phyloP scores from a whole-genome alignment of 306 rosid species.

The Vigna hirtella region DNA sequence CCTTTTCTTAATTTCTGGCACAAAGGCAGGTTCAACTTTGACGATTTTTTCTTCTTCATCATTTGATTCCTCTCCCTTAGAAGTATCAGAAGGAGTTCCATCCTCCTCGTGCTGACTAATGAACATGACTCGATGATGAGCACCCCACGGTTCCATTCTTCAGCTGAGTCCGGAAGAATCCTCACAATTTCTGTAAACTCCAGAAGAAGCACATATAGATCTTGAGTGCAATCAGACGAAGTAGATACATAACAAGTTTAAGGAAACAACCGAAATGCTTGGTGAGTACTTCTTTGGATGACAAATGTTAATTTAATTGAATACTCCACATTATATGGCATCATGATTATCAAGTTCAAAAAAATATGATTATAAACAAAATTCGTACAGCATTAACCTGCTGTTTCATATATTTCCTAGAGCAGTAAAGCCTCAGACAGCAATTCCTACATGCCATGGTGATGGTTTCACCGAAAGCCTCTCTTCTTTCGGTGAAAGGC shows the following conservation, averaged over 20 bases:
- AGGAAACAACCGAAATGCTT: slow-evolving; percentile 21
- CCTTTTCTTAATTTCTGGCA: slow-evolving; percentile 51
- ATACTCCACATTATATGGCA: not conserved
- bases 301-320: not conserved
- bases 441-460: not conserved
- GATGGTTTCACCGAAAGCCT: not conserved
- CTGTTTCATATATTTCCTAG: not conserved
- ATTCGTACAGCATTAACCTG: not conserved
- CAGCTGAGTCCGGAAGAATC: slow-evolving; percentile 12
- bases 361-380: not conserved
- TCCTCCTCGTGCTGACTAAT: slow-evolving; percentile 43
- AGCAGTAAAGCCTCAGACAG: not conserved
- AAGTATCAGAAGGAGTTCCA: slow-evolving; percentile 44
- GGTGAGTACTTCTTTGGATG: not conserved
- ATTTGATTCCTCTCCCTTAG: slow-evolving; percentile 49
- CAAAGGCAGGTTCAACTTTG: slow-evolving; percentile 49
- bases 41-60: slow-evolving; percentile 49
- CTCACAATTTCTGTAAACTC: slow-evolving; percentile 38
- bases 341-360: not conserved
- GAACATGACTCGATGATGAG: slow-evolving; percentile 41
- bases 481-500: not conserved
- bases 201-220: slow-evolving; percentile 26
- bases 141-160: slow-evolving; percentile 59
- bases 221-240: slow-evolving; percentile 23
- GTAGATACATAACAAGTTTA: slow-evolving; percentile 8